A percentile compares a stretch with the other conserved stretches of the same genome.
phyloP scores from a whole-genome alignment of 2,329 filamentous ascomycete genomes.

The Fusarium domesticum region DNA sequence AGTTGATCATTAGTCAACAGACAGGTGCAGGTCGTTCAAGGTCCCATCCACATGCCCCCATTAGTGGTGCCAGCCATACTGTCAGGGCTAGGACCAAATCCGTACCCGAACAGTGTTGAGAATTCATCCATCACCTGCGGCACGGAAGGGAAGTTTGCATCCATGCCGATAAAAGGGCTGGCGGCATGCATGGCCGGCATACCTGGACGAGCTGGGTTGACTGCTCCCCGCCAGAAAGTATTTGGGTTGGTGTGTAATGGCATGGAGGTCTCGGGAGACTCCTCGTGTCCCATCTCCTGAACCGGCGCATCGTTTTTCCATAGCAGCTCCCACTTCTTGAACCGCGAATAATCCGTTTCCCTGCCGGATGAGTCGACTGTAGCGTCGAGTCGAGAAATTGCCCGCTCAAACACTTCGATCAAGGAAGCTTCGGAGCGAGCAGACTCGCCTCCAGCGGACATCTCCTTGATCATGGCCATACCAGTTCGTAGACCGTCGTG shows the following conservation, averaged over 20 bases:
- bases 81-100: slow-evolving; percentile 32
- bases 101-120: slow-evolving; percentile 33
- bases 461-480: slow-evolving; percentile 49
- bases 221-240: slow-evolving; percentile 23
- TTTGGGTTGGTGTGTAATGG: slow-evolving; percentile 23
- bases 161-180: slow-evolving; percentile 38
- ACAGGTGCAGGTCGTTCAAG: slow-evolving; percentile 14
- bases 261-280: slow-evolving; percentile 22
- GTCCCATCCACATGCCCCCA: slow-evolving; percentile 30
- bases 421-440: slow-evolving; percentile 52
- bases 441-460: slow-evolving; percentile 51
- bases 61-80: slow-evolving; percentile 26
- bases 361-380: slow-evolving; percentile 37
- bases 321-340: slow-evolving; percentile 51
- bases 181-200: slow-evolving; percentile 29
- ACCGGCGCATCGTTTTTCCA: slow-evolving; percentile 40
- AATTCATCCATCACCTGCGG: slow-evolving; percentile 40
- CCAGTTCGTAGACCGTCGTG: slow-evolving; percentile 47
- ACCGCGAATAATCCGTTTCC: slow-evolving; percentile 50
- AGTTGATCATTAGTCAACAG: slow-evolving; percentile 2
- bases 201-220: slow-evolving; percentile 20
- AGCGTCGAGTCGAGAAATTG: slow-evolving; percentile 44
- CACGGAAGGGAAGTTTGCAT: slow-evolving; percentile 37
- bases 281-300: slow-evolving; percentile 27
- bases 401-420: slow-evolving; percentile 51